Evolutionary conservation across 768 basidiomycete genomes (phyloP), one percentile per base, ranked within the genome.

Genomic region (Lentinula guzmanii): DNA sequence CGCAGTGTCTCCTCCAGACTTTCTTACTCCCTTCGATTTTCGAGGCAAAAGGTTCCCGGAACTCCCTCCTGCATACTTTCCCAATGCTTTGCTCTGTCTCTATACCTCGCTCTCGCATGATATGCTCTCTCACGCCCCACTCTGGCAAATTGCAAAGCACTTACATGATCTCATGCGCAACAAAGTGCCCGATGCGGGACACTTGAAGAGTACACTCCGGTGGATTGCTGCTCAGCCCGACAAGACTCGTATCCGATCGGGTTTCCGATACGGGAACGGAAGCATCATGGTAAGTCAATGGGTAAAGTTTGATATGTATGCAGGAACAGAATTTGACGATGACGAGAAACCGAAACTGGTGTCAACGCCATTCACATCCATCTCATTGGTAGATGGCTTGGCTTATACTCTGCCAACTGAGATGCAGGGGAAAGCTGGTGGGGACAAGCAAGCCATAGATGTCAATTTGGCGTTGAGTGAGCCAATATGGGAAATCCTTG

Each of bases 261-360:
- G 28, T 35, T 66, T 68, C 37, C 64, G 52, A 35, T 62, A 60
- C n/a, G 67, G 65, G 24, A 68, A 37, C 33, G 65, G 65, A 2
- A 66, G 65, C 51, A 51, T 66, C 46, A 65, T 64, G 64, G 35
- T 64, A 3, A 65, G 64, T 34, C 65, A 66, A 48, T 68, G 67
- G 67, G 66, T 62, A 58, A 68, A 68, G 53, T 64, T 68, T 8
- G 65, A 65, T 43, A 63, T 67, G 62, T 68, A 68, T 46, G 51
- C 37, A 16, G 51, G 61, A 52, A 31, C 52, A 28, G 58, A 62
- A 18, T 68, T 68, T 39, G 65, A 65, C 10, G 59, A 48, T 8
- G 18, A 10, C 1, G 35, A 54, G 35, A 54, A 21, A 43, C 67
- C 67, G n/a, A 45, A 64, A 2, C 57, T 68, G 24, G 65, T 61